Evolutionary conservation across 2,329 filamentous ascomycete genomes (phyloP).

Genomic region (Talaromyces albobiverticillius): DNA sequence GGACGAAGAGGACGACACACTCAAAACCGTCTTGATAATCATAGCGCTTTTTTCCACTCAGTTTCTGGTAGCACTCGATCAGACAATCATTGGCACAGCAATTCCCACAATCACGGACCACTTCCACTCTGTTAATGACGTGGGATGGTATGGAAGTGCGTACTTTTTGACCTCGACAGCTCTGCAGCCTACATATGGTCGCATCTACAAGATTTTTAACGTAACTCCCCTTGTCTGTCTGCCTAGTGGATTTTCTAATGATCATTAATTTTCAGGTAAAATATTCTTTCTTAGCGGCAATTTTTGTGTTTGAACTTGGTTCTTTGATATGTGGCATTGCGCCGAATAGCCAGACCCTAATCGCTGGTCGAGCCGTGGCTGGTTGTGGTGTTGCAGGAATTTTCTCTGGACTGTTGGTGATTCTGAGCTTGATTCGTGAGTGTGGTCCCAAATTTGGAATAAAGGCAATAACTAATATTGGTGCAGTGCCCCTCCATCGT

Average conservation of each 20-base stretch:
- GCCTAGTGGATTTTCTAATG: background rate
- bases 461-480: background rate
- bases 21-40: conserved; percentile 32
- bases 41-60: conserved; percentile 35
- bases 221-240: conserved; percentile 21
- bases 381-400: conserved; percentile 35
- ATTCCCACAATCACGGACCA: conserved; percentile 48
- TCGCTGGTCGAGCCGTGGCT: conserved; percentile 37
- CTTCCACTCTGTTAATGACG: conserved; percentile 45
- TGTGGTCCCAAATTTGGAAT: background rate
- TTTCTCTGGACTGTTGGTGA: conserved; percentile 25
- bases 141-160: conserved; percentile 35
- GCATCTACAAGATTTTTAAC: conserved; percentile 33
- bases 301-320: conserved; percentile 42
- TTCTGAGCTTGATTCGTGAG: conserved; percentile 21
- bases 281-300: conserved; percentile 37
- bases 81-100: conserved; percentile 46
- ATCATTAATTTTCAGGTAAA: conserved; percentile 27
- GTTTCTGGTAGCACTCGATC: conserved; percentile 40
- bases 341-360: conserved; percentile 30
- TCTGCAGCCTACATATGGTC: conserved; percentile 42
- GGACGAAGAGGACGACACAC: conserved; percentile 10
- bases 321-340: conserved; percentile 39
- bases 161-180: conserved; percentile 40
- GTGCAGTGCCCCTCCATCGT: conserved; percentile 7